Evolutionary conservation across 2,329 filamentous ascomycete genomes (phyloP).

Genomic region (Colletotrichum siamense): DNA sequence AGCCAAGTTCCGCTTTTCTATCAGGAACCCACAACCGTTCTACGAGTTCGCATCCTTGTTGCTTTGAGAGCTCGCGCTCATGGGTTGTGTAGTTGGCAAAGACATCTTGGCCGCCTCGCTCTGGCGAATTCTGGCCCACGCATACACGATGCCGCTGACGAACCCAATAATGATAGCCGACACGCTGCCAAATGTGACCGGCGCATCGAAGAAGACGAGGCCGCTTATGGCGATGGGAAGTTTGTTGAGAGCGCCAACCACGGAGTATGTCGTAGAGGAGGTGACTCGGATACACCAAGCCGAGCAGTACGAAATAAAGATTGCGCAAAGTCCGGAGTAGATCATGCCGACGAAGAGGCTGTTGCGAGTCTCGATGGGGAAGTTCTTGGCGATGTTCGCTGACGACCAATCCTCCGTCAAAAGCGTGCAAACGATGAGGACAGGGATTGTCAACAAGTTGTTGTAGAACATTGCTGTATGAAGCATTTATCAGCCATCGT

Average conservation of each 20-base stretch:
- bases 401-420: constrained; percentile 91
- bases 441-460: constrained; percentile 94
- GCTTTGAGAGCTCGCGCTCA: constrained; percentile 92
- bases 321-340: constrained; percentile 88
- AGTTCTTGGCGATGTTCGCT: constrained; percentile 84
- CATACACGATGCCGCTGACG: constrained; percentile 89
- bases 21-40: neutral
- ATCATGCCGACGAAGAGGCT: constrained; percentile 86
- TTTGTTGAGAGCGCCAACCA: constrained; percentile 98
- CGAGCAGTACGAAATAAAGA: constrained; percentile 99
- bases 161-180: constrained; percentile 92
- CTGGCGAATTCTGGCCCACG: constrained; percentile 85
- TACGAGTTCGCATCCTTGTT: constrained; percentile 79
- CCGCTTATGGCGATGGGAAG: constrained; percentile 93
- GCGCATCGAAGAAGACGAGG: constrained; percentile 93
- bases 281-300: constrained; percentile 99
- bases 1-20: neutral
- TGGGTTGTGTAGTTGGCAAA: constrained; percentile 72
- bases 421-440: constrained; percentile 82
- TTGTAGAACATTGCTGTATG: constrained; percentile 97
- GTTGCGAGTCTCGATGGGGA: constrained; percentile 82
- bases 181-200: constrained; percentile 89
- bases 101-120: constrained; percentile 69
- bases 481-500: constrained; percentile 26
- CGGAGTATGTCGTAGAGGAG: constrained; percentile 96